Base-by-base conservation (phyloP, 192 early-diverging fungal genomes). In the Martensiomyces pterosporus region DNA sequence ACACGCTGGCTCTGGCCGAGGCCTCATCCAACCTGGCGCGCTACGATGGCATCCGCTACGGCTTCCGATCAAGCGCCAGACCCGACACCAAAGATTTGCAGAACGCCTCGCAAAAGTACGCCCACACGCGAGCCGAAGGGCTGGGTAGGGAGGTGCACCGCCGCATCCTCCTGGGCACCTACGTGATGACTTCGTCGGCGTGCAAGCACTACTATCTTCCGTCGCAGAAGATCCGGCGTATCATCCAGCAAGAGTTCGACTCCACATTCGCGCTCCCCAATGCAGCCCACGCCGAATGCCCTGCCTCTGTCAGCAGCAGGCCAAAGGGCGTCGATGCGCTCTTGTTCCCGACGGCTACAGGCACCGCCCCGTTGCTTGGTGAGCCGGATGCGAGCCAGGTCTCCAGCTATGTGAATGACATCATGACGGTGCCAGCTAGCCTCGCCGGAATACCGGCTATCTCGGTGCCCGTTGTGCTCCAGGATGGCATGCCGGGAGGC, bases 11-110 rank as follows among this genome's bases (percentile, higher is more conserved):
- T 4, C 77, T 85, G 18, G 92, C 94, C 4, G 94, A 97, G 65
- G 91, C 94, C 1, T 85, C 83, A 4, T 93, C 90, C 15, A 97
- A 97, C 55, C 60, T 97, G 37, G 83, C 91, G 37, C 76, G 89
- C 39, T 97, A 79, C 49, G 91, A 94, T 58, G 94, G 94, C 5
- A 50, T 91, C 7, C 79, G 89, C 44, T 97, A 88, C 62, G 94
- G 94, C 66, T 44, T 55, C 41, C 60, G 52, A 1, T 43, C 39
- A 3, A 15, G 9, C 3, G 18, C 12, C 21, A 39, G 36, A 18
- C 19, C 52, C 4, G 21, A 18, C 4, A 15, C 15, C 9, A 10
- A n/a, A 19, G 22, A 33, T 9, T 21, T 23, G 12, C 19, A 16
- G 34, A 62, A 57, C 41, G 69, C 64, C 2, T 67, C 63, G 29